These are phyloP conservation scores for Rhamnella rubrinervis DNA, from an alignment of 331 rosid genomes.

Conservation along the genomic window DNA sequence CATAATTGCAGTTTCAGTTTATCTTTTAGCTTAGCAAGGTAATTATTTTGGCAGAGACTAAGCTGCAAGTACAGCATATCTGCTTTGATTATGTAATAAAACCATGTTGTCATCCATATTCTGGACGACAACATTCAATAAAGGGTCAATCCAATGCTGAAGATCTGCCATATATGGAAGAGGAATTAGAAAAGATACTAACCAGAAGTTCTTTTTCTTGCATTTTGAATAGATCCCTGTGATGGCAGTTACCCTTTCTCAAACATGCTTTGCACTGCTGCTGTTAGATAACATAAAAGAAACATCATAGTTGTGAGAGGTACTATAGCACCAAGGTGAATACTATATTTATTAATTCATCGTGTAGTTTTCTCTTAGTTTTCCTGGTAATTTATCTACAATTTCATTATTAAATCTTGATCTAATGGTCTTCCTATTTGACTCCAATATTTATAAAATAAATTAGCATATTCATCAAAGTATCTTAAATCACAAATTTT, in stretches of 20 bases:
- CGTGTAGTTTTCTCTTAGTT: too few relatives aligned
- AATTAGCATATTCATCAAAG: too few relatives aligned
- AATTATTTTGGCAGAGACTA: not conserved
- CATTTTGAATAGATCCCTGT: slow-evolving; percentile 39
- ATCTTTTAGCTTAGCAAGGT: not conserved
- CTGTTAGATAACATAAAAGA: slow-evolving; percentile 36
- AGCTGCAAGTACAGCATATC: not conserved
- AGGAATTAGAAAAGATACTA: slow-evolving; percentile 8
- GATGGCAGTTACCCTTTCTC: slow-evolving; percentile 62
- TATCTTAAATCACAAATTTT: too few relatives aligned
- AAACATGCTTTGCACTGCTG: slow-evolving; percentile 42
- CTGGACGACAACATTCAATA: too few relatives aligned
- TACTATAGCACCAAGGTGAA: not conserved
- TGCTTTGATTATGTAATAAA: not conserved
- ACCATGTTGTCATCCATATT: not conserved
- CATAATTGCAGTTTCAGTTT: not conserved
- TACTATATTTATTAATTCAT: too few relatives aligned
- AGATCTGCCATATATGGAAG: too few relatives aligned
- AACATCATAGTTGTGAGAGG: slow-evolving; percentile 3
- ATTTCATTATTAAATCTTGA: too few relatives aligned
- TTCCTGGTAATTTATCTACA: too few relatives aligned
- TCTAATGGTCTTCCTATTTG: too few relatives aligned
- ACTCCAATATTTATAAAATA: too few relatives aligned
- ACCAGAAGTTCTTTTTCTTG: slow-evolving; percentile 85
- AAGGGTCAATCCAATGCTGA: too few relatives aligned